Base-by-base conservation (phyloP, 2,329 filamentous ascomycete genomes). In the Endocalyx cinctus region DNA sequence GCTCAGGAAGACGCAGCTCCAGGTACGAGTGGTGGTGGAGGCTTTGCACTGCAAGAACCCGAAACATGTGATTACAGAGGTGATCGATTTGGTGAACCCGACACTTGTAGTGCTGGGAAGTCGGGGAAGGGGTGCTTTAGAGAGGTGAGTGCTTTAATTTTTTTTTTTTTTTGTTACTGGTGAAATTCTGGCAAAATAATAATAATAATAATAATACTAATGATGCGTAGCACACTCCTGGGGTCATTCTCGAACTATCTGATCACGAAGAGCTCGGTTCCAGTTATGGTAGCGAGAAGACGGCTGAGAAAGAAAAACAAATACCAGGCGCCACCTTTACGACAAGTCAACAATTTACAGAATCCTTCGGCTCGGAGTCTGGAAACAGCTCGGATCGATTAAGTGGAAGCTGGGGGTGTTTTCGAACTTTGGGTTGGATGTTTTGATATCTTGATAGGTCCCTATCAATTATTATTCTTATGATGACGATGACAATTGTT, bases 31-130 rank as follows among this genome's bases (percentile, higher is more conserved):
- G 29, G 87, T 95, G 31, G 83, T 98, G 20, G 92, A 98, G 62
- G 90, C 97, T 17, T 83, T 98, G 46, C 92, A 97, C 63, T 97
- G 92, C 80, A 97, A 96, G 71, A 96, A 86, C 53, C 88, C 92
- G 4, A 90, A 92, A 59, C 89, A 96, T 58, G 74, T 97, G 67
- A 88, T 98, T 44, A 94, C 88, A 1, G 92, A 97, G 67, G 88
- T 96, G 64, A 97, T 98, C 60, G 92, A 98, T 58, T 77, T 87
- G 43, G 75, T 97, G 33, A 85, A 84, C 45, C 92, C 92, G 5
- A 97, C 90, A 2, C 69, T 98, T 39, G 90, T 96, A 14, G 87
- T 98, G 46, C 77, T 97, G 38, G 92, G 92, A 31, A 95, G 88
- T 42, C 76, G 92, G 48, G 92, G 92, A 18, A 79, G 89, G 44